Conservation (phyloP, 2,329 filamentous ascomycete species). For the Fusarium foetens region DNA sequence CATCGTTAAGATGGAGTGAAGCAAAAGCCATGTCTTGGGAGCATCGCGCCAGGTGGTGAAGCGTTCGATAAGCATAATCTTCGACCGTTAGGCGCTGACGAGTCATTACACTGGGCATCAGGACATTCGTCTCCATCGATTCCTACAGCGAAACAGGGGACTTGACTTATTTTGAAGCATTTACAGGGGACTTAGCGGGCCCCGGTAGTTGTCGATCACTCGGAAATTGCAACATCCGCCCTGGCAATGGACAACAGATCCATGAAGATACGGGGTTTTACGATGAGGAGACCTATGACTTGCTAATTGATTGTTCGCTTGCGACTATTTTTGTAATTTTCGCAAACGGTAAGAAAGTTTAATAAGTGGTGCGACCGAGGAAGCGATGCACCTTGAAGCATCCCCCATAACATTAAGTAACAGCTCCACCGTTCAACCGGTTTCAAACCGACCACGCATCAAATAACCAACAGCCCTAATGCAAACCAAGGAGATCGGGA, state of each 20-base stretch:
- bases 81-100: not conserved
- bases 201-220: constrained; percentile 14
- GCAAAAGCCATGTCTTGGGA: not conserved
- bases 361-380: not conserved
- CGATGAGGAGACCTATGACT: not conserved
- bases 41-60: not conserved
- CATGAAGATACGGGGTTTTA: not conserved
- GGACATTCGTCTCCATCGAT: not conserved
- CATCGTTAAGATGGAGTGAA: not conserved
- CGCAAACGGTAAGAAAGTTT: not conserved
- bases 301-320: not conserved
- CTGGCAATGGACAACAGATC: not conserved
- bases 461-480: not conserved
- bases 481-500: not conserved
- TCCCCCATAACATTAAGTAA: not conserved
- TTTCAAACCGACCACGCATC: not conserved
- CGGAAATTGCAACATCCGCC: constrained; percentile 18
- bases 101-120: constrained; percentile 6
- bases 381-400: not conserved
- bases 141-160: not conserved
- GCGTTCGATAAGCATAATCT: not conserved
- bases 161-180: not conserved
- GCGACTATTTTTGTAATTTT: not conserved
- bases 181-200: not conserved
- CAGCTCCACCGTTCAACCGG: constrained; percentile 16